phyloP scores from a whole-genome alignment of 1,284 basidiomycete species.

The Malassezia sympodialis region DNA sequence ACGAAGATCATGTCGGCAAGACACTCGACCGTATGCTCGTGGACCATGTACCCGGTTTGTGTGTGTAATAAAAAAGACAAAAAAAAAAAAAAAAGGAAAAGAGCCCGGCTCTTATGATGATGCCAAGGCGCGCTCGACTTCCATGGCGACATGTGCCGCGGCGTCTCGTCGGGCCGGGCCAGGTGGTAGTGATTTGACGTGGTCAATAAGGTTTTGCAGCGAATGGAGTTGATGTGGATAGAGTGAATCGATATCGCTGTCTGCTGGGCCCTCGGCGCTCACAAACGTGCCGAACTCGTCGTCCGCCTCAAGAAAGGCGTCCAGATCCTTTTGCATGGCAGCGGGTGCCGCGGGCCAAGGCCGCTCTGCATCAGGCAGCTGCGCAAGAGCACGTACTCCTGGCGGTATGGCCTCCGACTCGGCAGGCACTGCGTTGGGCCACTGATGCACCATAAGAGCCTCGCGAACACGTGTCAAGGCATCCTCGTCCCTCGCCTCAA shows the following conservation, averaged over 20 bases:
- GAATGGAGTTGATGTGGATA: background rate
- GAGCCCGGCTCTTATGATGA: background rate
- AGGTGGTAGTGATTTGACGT: slow-evolving; percentile 2
- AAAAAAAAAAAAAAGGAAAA: background rate
- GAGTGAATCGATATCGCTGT: background rate
- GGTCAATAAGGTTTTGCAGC: slow-evolving; percentile 1
- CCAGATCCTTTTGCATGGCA: background rate
- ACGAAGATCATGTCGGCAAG: background rate
- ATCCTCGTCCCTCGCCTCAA: background rate
- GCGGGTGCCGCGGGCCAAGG: background rate
- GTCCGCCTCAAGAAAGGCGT: background rate
- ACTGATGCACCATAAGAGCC: slow-evolving; percentile 12
- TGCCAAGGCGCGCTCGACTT: background rate
- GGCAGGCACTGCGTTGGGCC: background rate
- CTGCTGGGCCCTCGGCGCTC: background rate
- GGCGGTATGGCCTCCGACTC: background rate
- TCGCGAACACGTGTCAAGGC: background rate
- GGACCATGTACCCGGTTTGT: background rate
- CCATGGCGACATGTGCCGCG: slow-evolving; percentile 10
- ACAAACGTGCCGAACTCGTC: slow-evolving; percentile 13
- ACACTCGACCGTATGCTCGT: background rate
- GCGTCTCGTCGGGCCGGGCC: background rate
- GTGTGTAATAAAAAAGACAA: background rate
- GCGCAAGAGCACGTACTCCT: background rate
- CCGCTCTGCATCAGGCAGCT: background rate